Conservation (phyloP, 129 eudicot genomes). For the Chrysanthemum lavandulifolium region DNA sequence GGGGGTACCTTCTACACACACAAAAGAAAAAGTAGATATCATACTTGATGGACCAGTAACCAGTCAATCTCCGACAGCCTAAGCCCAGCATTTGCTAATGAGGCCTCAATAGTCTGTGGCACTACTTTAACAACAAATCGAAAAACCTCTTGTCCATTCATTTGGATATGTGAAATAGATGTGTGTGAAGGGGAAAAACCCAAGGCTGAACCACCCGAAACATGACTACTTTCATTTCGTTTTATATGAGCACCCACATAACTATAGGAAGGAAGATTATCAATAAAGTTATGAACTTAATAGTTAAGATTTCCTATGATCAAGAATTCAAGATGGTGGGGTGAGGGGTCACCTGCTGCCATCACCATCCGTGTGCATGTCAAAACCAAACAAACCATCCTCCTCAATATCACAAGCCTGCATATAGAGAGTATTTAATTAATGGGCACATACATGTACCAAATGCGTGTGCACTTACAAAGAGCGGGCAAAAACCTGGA, state of each 20-base stretch:
- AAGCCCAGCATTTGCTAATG: conserved; percentile 68
- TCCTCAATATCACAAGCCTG: conserved; percentile 75
- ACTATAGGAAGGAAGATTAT: conserved; percentile 27
- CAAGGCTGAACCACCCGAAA: conserved; percentile 38
- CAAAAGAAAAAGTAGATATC: neutral
- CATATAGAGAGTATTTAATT: neutral
- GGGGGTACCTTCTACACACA: too few relatives aligned
- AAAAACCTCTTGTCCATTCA: conserved; percentile 87
- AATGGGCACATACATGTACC: neutral
- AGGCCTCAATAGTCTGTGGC: conserved; percentile 68
- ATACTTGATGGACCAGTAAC: conserved; percentile 83
- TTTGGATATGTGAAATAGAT: conserved; percentile 55
- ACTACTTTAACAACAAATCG: conserved; percentile 74
- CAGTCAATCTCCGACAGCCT: conserved; percentile 66
- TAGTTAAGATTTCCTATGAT: neutral
- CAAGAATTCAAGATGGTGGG: neutral
- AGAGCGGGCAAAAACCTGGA: conserved; percentile 47
- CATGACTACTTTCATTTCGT: conserved; percentile 31
- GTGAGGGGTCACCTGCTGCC: conserved; percentile 63
- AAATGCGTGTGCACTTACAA: neutral
- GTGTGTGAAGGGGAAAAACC: conserved; percentile 51
- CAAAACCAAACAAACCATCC: conserved; percentile 75
- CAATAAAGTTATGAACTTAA: neutral
- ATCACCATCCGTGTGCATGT: conserved; percentile 79
- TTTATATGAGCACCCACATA: conserved; percentile 55